Evolutionary conservation across 768 basidiomycete genomes (phyloP), one percentile per base, ranked within the genome.

Genomic region (Hortiboletus campestris): DNA sequence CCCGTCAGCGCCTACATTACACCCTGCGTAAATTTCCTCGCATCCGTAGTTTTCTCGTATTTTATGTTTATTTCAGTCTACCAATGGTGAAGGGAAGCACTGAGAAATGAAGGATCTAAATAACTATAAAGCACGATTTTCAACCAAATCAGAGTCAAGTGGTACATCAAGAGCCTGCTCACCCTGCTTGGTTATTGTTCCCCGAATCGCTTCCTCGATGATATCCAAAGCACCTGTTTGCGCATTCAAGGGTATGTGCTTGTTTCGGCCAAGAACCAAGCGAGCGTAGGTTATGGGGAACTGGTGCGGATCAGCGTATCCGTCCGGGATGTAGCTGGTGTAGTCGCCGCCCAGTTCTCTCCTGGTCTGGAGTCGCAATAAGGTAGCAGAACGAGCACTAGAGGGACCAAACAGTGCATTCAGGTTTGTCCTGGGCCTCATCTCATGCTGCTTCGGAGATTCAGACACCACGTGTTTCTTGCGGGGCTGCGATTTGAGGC

Each of bases 271-370:
- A 55, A 85, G 66, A 45, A 71, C 67, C 22, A 80, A 68, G 13
- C 68, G 68, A 20, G 82, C 80, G 20, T 77, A 72, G 32, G 74
- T 73, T 29, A 78, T 51, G 6, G 81, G 75, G 39, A 76, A 56
- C 36, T 60, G 67, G 36, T 68, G 51, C 43, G 64, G 77, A 52
- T 69, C 63, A 42, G 63, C 59, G 9, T 67, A 59, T 25, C 59
- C 44, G 12, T 55, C 53, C 10, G 75, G 71, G 43, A 78, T 65
- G 58, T 79, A 81, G 36, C 75, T 75, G 16, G 76, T 69, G 60
- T 86, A 87, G 59, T 83, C 78, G 29, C 83, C 82, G 5, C 74
- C 80, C 16, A 69, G 55, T 62, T 82, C 80, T 44, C 69, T 64
- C 57, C 65, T 59, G 34, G 49, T 51, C 42, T 68, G 71, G 41